Evolutionary conservation across 176 grass and related monocot genomes (phyloP).

Genomic region (Oryza glaberrima): DNA sequence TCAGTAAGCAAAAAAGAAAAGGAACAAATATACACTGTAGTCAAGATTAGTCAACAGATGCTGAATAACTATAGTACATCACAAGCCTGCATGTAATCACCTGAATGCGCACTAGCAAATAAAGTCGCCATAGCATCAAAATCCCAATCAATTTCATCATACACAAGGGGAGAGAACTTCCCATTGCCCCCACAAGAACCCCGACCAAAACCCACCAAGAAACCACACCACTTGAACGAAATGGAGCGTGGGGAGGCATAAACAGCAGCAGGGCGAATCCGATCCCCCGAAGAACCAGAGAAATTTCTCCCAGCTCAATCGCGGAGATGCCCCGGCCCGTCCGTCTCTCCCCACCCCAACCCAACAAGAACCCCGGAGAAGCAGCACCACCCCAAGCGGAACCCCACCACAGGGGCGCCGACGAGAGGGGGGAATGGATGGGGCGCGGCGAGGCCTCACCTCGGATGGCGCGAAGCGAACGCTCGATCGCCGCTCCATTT

Average conservation of each 20-base stretch:
- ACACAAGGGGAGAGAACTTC: not conserved
- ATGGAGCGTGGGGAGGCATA: not conserved
- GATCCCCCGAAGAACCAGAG: not conserved
- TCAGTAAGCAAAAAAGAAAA: not conserved
- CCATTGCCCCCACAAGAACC: not conserved
- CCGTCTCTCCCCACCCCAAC: not conserved
- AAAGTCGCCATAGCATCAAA: not conserved
- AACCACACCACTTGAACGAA: slow-evolving; percentile 1
- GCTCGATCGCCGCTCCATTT: slow-evolving; percentile 49
- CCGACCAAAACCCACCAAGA: slow-evolving; percentile 17
- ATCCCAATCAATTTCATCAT: not conserved
- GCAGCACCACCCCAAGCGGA: not conserved
- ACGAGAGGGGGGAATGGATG: not conserved
- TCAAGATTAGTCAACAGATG: not conserved
- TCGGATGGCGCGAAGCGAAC: slow-evolving; percentile 49
- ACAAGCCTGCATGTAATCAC: not conserved
- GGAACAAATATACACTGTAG: not conserved
- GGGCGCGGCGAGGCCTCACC: slow-evolving; percentile 13
- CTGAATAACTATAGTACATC: not conserved
- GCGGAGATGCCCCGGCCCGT: not conserved
- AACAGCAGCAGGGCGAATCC: not conserved
- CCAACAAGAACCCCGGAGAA: not conserved
- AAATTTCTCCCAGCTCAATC: not conserved
- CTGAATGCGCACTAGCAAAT: not conserved
- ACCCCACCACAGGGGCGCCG: not conserved